These are phyloP conservation scores for Uromyces viciae-fabae DNA, from an alignment of 1,284 basidiomycete species.

Conservation along the genomic window DNA sequence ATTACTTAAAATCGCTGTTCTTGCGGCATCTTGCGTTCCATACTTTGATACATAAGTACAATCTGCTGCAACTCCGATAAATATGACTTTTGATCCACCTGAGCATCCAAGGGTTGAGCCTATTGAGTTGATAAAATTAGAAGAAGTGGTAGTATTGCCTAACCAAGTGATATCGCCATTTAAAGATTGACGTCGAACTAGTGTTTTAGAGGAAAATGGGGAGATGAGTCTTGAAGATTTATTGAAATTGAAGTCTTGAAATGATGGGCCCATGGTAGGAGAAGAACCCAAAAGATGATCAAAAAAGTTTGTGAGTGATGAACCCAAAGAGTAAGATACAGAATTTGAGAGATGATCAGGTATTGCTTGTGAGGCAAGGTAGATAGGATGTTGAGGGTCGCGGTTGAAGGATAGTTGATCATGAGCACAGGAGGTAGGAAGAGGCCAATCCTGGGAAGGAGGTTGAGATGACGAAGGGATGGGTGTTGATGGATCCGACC, in stretches of 20 bases:
- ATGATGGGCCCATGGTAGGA: neutral
- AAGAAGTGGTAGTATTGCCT: conserved; percentile 15
- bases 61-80: conserved; percentile 82
- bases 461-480: conserved; percentile 55
- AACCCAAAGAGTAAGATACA: neutral
- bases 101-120: conserved; percentile 67
- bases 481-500: conserved; percentile 63
- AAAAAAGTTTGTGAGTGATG: conserved; percentile 49
- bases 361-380: conserved; percentile 53
- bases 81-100: conserved; percentile 68
- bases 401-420: conserved; percentile 68
- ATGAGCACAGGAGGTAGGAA: conserved; percentile 62
- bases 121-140: conserved; percentile 51
- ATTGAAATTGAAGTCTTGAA: neutral
- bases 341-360: conserved; percentile 53
- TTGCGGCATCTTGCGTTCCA: conserved; percentile 65
- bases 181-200: conserved; percentile 63
- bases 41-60: conserved; percentile 71
- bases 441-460: conserved; percentile 45
- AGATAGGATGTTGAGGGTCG: conserved; percentile 63
- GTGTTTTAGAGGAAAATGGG: conserved; percentile 52
- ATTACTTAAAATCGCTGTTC: conserved; percentile 69
- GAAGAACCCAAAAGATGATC: neutral
- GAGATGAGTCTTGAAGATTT: conserved; percentile 8
- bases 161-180: conserved; percentile 51